Evolutionary conservation across 371 early-diverging fungal genomes (phyloP).

Genomic region (Rhizopus arrhizus): DNA sequence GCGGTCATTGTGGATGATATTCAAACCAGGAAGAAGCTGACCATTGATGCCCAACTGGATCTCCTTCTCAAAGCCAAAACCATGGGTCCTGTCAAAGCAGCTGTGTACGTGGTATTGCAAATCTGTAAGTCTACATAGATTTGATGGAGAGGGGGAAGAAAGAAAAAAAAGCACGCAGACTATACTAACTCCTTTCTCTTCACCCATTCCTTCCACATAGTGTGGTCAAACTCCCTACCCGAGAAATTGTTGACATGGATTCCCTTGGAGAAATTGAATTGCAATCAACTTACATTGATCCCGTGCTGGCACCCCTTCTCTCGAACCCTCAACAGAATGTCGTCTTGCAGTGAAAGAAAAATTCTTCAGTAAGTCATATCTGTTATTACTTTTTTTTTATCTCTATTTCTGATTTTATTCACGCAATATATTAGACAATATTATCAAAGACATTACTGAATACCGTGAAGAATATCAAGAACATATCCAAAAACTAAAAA

Average conservation of each 20-base stretch:
- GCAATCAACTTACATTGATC: constrained; percentile 20
- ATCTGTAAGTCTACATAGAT: constrained; percentile 6
- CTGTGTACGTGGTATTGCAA: constrained; percentile 19
- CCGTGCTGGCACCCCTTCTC: constrained; percentile 9
- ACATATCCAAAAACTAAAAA: constrained; percentile 3
- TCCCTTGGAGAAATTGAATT: constrained; percentile 21
- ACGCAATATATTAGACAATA: neutral
- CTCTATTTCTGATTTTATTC: neutral
- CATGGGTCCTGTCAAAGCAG: constrained; percentile 12
- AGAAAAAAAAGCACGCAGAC: constrained; percentile 4
- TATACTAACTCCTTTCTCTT: neutral
- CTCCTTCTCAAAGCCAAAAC: constrained; percentile 7
- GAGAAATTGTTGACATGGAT: constrained; percentile 19
- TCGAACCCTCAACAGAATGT: constrained; percentile 5
- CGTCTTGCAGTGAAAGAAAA: neutral
- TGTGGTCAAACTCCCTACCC: constrained; percentile 12
- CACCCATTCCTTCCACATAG: constrained; percentile 11
- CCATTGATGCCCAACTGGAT: constrained; percentile 12
- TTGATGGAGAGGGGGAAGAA: neutral
- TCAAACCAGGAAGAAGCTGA: constrained; percentile 7
- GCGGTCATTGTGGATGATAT: constrained; percentile 10
- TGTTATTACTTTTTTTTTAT: constrained; percentile 1
- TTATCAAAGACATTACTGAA: constrained; percentile 3
- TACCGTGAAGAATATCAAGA: constrained; percentile 8
- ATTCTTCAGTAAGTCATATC: constrained; percentile 1